phyloP scores from a whole-genome alignment of 179 eudicot genomes.

The Vitellaria paradoxa region DNA sequence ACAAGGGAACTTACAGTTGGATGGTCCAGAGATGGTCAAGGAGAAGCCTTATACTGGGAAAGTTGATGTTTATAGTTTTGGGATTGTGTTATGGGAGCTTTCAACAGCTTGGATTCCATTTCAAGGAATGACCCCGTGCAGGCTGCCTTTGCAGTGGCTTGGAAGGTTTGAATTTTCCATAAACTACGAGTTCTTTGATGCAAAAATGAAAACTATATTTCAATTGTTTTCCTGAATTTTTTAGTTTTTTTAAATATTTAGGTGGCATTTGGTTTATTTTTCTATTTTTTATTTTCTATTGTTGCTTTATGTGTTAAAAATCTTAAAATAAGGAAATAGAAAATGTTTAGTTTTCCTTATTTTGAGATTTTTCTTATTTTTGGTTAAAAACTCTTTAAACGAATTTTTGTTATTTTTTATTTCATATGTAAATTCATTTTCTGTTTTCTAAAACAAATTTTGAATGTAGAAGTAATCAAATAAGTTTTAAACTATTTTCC shows the following conservation, averaged over 20 bases:
- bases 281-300: too few relatives aligned
- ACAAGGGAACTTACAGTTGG: conserved; percentile 91
- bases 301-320: neutral
- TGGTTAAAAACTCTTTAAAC: too few relatives aligned
- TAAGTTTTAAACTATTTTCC: too few relatives aligned
- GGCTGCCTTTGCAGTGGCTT: conserved; percentile 90
- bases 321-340: too few relatives aligned
- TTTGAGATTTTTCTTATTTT: too few relatives aligned
- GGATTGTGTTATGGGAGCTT: conserved; percentile 92
- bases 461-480: too few relatives aligned
- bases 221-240: neutral
- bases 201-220: neutral
- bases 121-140: conserved; percentile 97
- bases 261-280: too few relatives aligned
- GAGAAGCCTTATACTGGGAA: conserved; percentile 73
- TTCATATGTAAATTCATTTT: too few relatives aligned
- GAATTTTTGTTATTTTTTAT: too few relatives aligned
- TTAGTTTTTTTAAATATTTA: neutral
- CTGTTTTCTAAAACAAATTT: neutral
- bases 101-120: conserved; percentile 88
- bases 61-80: conserved; percentile 90
- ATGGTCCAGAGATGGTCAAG: conserved; percentile 98
- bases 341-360: too few relatives aligned
- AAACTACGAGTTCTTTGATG: neutral
- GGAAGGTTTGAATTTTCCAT: conserved; percentile 47